These are phyloP conservation scores for Candida vaughaniae DNA, from an alignment of 805 yeast species.

Conservation along the genomic window DNA sequence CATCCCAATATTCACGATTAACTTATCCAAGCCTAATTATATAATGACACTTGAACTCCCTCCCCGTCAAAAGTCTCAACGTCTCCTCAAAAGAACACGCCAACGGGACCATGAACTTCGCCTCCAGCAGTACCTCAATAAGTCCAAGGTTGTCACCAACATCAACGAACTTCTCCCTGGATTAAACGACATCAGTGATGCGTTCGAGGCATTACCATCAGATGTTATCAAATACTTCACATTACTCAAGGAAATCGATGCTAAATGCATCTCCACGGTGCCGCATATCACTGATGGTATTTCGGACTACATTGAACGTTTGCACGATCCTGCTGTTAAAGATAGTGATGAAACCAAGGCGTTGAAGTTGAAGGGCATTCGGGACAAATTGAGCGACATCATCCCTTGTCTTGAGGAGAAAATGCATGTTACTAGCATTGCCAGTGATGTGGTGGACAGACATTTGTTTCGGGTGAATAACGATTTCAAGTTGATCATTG, in stretches of 20 bases:
- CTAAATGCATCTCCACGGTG: conserved; percentile 76
- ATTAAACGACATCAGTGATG: conserved; percentile 86
- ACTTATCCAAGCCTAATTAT: no score
- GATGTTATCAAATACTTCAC: conserved; percentile 86
- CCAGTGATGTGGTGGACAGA: conserved; percentile 71
- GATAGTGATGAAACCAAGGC: conserved; percentile 3
- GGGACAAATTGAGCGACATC: conserved; percentile 57
- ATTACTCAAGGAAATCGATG: conserved; percentile 87
- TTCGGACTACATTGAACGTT: conserved; percentile 36
- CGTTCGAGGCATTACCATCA: conserved; percentile 83
- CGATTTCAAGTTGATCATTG: conserved; percentile 71
- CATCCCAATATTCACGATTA: no score
- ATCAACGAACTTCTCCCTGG: conserved; percentile 62
- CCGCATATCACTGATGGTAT: conserved; percentile 65
- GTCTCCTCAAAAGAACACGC: conserved; percentile 8
- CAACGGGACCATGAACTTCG: conserved; percentile 7
- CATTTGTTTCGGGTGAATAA: conserved; percentile 74
- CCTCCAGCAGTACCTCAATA: conserved; percentile 34
- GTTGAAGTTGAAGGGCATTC: conserved; percentile 23
- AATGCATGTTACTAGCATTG: conserved; percentile 94
- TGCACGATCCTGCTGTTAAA: conserved; percentile 14
- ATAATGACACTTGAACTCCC: conserved; percentile 20
- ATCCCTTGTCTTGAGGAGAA: conserved; percentile 94
- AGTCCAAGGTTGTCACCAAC: conserved; percentile 30
- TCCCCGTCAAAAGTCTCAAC: conserved; percentile 28